Percentiles rank a stretch among this genome's conserved stretches.
Evolutionary conservation across 2,329 filamentous ascomycete genomes (phyloP).

Genomic region (Claviceps quebecensis): DNA sequence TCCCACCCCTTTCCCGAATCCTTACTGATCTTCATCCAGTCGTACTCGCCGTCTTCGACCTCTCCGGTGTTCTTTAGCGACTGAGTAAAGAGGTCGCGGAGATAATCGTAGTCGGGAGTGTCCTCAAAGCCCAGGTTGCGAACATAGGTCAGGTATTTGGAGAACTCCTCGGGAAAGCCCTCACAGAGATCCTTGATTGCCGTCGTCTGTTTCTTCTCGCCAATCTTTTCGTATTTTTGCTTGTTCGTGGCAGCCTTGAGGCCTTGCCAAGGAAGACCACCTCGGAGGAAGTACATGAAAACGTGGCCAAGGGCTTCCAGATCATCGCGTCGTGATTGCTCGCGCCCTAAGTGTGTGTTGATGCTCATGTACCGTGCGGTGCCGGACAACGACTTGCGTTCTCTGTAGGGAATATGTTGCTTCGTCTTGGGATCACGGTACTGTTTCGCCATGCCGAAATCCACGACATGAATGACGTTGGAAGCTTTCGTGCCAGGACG

Average conservation of each 20-base stretch:
- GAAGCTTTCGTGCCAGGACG: constrained; percentile 88
- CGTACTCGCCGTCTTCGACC: constrained; percentile 94
- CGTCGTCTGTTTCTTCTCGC: constrained; percentile 98
- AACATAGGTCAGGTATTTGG: constrained; percentile 93
- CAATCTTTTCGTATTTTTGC: constrained; percentile 99
- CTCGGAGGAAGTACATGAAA: constrained; percentile 63
- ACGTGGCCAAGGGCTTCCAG: constrained; percentile 73
- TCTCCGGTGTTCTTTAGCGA: constrained; percentile 88
- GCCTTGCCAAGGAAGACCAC: constrained; percentile 57
- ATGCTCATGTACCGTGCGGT: constrained; percentile 99
- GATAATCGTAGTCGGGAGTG: constrained; percentile 94
- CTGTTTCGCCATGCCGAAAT: constrained; percentile 99
- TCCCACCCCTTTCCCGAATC: constrained; percentile 81
- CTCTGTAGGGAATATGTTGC: constrained; percentile 94
- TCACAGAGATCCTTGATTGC: constrained; percentile 94
- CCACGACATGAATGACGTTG: constrained; percentile 96
- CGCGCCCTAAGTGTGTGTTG: constrained; percentile 92
- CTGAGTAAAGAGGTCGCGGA: constrained; percentile 91
- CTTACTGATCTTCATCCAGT: constrained; percentile 97
- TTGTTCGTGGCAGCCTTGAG: constrained; percentile 66
- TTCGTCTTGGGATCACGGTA: constrained; percentile 98
- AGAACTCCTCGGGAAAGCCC: constrained; percentile 92
- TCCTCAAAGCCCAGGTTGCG: constrained; percentile 97
- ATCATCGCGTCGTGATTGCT: constrained; percentile 92
- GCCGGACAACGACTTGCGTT: constrained; percentile 90